Conservation (phyloP, 2,329 filamentous ascomycete species). For the Periconia sp. region DNA sequence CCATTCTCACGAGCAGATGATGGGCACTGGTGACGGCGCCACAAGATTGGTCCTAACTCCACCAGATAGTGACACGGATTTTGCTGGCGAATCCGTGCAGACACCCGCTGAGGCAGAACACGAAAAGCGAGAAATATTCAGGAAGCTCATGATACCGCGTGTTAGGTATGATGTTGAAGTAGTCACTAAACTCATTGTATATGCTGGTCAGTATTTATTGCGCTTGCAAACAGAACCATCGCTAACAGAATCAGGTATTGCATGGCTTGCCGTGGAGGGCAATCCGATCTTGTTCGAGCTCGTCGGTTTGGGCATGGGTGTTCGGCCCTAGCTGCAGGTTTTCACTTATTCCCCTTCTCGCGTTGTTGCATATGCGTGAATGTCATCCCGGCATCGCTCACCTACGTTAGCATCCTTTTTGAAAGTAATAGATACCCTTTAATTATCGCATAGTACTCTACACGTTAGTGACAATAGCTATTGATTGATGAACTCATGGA, state of each 20-base stretch:
- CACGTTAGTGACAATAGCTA: background rate
- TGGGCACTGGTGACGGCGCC: conserved; percentile 62
- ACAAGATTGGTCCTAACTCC: conserved; percentile 15
- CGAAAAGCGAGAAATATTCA: conserved; percentile 71
- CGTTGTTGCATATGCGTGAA: background rate
- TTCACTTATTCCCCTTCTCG: background rate
- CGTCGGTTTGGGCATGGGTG: conserved; percentile 50
- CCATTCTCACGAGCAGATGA: conserved; percentile 70
- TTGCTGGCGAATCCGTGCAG: conserved; percentile 27
- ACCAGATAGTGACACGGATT: conserved; percentile 36
- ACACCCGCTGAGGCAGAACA: conserved; percentile 36
- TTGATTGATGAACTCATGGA: no score
- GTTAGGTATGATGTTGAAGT: conserved; percentile 99
- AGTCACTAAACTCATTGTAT: conserved; percentile 93
- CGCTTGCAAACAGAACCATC: background rate
- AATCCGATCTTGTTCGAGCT: conserved; percentile 73
- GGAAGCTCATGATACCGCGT: conserved; percentile 77
- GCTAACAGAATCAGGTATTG: conserved; percentile 66
- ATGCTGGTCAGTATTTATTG: conserved; percentile 68
- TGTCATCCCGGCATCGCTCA: background rate
- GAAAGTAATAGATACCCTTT: background rate
- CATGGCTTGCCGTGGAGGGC: conserved; percentile 75
- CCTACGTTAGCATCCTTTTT: background rate
- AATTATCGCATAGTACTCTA: background rate
- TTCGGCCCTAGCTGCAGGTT: background rate